Percentiles rank a stretch among this genome's conserved stretches.
phyloP scores from a whole-genome alignment of 116 monocot genomes.

The Zostera marina region DNA sequence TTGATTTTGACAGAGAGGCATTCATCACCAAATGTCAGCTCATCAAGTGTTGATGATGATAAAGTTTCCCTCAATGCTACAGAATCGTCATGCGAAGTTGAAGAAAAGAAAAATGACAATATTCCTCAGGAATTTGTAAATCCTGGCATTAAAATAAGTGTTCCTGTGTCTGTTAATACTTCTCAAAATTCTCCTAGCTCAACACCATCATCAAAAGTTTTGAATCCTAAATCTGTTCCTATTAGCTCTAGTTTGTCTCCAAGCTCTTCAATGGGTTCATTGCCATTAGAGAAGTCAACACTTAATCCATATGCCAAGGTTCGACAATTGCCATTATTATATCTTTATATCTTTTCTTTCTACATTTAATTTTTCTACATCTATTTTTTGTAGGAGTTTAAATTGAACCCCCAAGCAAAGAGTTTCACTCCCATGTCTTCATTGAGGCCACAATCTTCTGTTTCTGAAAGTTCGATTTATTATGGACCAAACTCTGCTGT shows the following conservation, averaged over 20 bases:
- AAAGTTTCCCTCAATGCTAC: not conserved
- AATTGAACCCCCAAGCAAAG: constrained; percentile 86
- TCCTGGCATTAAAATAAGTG: constrained; percentile 11
- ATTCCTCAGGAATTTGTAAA: not conserved
- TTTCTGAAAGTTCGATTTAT: constrained; percentile 45
- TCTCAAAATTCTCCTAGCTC: constrained; percentile 27
- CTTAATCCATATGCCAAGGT: constrained; percentile 65
- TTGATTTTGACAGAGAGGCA: not conserved
- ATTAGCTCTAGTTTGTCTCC: constrained; percentile 45
- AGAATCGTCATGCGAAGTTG: constrained; percentile 12
- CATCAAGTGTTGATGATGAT: not conserved
- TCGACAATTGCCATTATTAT: constrained; percentile 2
- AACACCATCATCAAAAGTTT: constrained; percentile 18
- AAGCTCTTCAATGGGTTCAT: constrained; percentile 32
- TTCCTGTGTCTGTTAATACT: constrained; percentile 10
- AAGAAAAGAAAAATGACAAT: constrained; percentile 4
- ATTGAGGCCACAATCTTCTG: constrained; percentile 31
- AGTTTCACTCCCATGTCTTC: constrained; percentile 63
- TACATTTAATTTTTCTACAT: not conserved
- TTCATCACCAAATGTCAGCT: constrained; percentile 5
- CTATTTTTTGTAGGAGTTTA: constrained; percentile 64
- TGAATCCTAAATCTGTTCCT: constrained; percentile 22
- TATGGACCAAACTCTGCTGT: constrained; percentile 38
- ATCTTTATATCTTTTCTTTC: not conserved
- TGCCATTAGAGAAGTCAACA: constrained; percentile 6